Percentiles rank a stretch among this genome's conserved stretches.
phyloP scores from a whole-genome alignment of 1,139 yeast species.

The Blastobotrys capitulatus region DNA sequence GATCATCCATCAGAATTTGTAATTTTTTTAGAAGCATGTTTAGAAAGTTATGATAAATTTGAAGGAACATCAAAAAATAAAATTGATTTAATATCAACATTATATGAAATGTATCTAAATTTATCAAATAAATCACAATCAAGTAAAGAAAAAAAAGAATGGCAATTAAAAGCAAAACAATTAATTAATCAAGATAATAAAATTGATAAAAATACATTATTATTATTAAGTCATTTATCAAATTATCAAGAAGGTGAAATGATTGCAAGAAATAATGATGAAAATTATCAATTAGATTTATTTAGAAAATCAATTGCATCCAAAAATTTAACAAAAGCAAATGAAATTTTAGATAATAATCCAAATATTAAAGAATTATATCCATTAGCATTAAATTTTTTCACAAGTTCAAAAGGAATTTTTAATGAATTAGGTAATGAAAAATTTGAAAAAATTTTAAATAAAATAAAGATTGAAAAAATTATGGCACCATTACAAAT shows the following conservation, averaged over 20 bases:
- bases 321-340: slow-evolving; percentile 53
- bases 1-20: slow-evolving; percentile 85
- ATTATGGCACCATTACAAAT: slow-evolving; percentile 73
- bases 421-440: slow-evolving; percentile 51
- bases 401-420: slow-evolving; percentile 52
- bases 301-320: slow-evolving; percentile 60
- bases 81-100: slow-evolving; percentile 65
- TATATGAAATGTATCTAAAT: slow-evolving; percentile 75
- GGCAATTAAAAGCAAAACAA: slow-evolving; percentile 61
- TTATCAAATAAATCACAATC: slow-evolving; percentile 44
- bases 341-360: slow-evolving; percentile 57
- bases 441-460: slow-evolving; percentile 47
- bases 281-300: slow-evolving; percentile 56
- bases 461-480: slow-evolving; percentile 47
- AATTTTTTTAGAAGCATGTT: slow-evolving; percentile 88
- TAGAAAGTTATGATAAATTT: slow-evolving; percentile 69
- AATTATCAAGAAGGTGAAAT: slow-evolving; percentile 24
- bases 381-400: slow-evolving; percentile 58
- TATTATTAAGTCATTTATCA: slow-evolving; percentile 58
- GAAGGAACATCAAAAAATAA: slow-evolving; percentile 69
- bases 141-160: slow-evolving; percentile 38
- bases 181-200: slow-evolving; percentile 33
- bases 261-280: slow-evolving; percentile 29
- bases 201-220: slow-evolving; percentile 55
- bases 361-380: slow-evolving; percentile 58